Evolutionary conservation across 2,329 filamentous ascomycete species (phyloP).

Genomic region (Trichoderma sp.): DNA sequence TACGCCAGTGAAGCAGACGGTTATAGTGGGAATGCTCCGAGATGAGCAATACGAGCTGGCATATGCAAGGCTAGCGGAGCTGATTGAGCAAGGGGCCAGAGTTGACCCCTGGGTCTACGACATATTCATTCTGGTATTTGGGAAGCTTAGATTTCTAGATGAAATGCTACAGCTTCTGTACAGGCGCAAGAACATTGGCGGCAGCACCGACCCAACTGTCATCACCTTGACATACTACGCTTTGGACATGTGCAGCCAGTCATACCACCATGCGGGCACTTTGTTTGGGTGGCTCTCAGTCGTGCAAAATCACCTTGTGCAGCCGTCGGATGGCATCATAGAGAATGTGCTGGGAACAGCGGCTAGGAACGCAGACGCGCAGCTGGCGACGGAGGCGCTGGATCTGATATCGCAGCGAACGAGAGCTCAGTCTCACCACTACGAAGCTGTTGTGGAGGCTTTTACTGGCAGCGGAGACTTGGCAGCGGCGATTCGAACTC

Average conservation of each 20-base stretch:
- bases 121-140: conserved; percentile 73
- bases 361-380: conserved; percentile 65
- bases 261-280: conserved; percentile 64
- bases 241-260: conserved; percentile 71
- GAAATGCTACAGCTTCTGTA: conserved; percentile 72
- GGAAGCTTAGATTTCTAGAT: conserved; percentile 71
- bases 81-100: conserved; percentile 57
- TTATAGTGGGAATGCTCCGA: conserved; percentile 73
- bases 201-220: conserved; percentile 43
- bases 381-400: conserved; percentile 71
- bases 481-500: conserved; percentile 64
- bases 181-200: conserved; percentile 46
- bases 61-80: conserved; percentile 66
- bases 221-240: conserved; percentile 67
- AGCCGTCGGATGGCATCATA: conserved; percentile 61
- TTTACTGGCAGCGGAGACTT: conserved; percentile 65
- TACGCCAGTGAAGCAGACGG: conserved; percentile 63
- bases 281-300: conserved; percentile 70
- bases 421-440: conserved; percentile 67
- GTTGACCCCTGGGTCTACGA: conserved; percentile 76
- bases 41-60: conserved; percentile 84
- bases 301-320: conserved; percentile 50
- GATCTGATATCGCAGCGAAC: conserved; percentile 44
- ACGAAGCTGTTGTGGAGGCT: conserved; percentile 74
- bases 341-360: conserved; percentile 72